Evolutionary conservation across 2,329 filamentous ascomycete species (phyloP), one percentile per base, ranked within the genome.

Genomic region (Curvularia lunata): DNA sequence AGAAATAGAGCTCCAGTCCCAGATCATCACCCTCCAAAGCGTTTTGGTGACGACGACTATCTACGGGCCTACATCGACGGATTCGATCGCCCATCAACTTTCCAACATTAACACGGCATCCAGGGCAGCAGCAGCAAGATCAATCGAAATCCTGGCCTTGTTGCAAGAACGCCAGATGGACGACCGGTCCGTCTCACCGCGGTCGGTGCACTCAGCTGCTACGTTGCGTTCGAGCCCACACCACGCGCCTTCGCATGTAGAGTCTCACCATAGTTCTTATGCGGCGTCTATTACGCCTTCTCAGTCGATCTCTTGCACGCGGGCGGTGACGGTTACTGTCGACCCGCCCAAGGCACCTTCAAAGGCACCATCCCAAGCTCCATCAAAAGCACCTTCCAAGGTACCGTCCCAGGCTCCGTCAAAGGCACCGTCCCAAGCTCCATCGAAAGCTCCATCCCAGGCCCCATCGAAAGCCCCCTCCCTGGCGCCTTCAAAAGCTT

Each of bases 21-120:
- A 75, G 38, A 74, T 76, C 41, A 76, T 76, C n/a, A 64, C 61
- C 8, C 65, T 76, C 1, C 74, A 76, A 52, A 69, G 64, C 10
- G 64, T 69, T 1, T 53, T 76, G 13, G 66, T 76, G 9, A 70
- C 64, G 1, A 75, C 69, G 1, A 74, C 75, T 52, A 62, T 76
- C 2, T 76, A 76, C 51, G 74, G 74, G 6, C 74, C 74, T 19
- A 70, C 70, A 9, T 75, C 72, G 9, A 54, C 62, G 5, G 67
- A 75, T 16, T 59, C 73, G 12, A 70, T 75, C 51, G 69, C 70
- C 10, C 70, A 71, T 52, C 74, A 75, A 40, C 53, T 76, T 4
- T 63, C 64, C 5, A 71, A 62, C 19, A 56, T 76, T 12, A 60
- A 70, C n/a, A 65, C 64, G 30, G 72, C 73, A 25, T 76, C 72